Evolutionary conservation across 352 stramenopile genomes (phyloP), one percentile per base, ranked within the genome.

Genomic region (Thraustochytrium sp.): DNA sequence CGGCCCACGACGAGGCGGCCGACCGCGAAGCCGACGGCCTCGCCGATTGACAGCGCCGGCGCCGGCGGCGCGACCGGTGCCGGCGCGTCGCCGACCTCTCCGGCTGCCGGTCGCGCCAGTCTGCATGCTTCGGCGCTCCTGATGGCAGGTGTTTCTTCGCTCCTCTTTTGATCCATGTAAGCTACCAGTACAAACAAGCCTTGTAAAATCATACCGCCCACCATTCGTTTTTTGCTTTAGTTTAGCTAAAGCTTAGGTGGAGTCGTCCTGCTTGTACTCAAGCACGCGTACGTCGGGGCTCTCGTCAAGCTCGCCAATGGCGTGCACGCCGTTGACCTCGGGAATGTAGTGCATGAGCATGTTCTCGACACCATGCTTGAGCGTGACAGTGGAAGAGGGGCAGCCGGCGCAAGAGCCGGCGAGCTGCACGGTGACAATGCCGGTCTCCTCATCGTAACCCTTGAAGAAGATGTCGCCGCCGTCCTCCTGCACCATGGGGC

Each of bases 271-370:
- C 34, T 72, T 61, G 53, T 55, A 80, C 44, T 61, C 9, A 16
- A 80, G 68, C 26, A 55, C 40, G 68, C 68, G 68, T 5, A 42
- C 68, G 68, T 80, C 68, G 0, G 68, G 68, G 31, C 40, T 51
- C 51, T 63, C 46, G 68, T 80, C 68, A 9, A 80, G 42, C 76
- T 84, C 74, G 8, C 40, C 48, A 0, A 89, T 85, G 4, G 87
- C 48, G 42, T 87, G 55, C 21, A 94, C 90, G 56, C 74, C 89
- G 26, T 88, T 93, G 53, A 99, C 97, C 90, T 99, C 97, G 0
- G 96, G 96, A 84, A 99, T 98, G 88, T 99, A 99, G 89, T 99
- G 97, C 94, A 98, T 99, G 40, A 99, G 91, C 97, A 99, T 99
- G 87, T 99, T 99, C 88, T 99, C 97, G 36, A 99, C 97, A 54